Base-by-base conservation (phyloP, 768 basidiomycete species). In the Boletus pseudopeckii region DNA sequence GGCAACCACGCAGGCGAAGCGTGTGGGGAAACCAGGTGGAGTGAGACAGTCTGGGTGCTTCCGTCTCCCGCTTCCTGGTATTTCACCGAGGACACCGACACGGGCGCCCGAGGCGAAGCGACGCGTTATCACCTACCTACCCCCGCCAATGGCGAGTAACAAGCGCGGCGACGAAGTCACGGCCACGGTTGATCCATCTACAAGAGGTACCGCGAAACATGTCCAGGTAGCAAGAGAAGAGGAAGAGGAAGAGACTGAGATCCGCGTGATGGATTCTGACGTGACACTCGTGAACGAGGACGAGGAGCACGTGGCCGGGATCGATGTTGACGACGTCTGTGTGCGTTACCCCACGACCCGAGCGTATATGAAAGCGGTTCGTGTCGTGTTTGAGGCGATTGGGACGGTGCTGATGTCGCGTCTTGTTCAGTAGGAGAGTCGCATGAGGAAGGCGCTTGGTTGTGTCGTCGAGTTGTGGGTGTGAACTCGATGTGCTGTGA, bases 71-170 rank as follows among this genome's bases (percentile, higher is more conserved):
- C 37, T 58, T 2, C 45, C 38, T 9, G 48, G 60, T 7, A 33
- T 41, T 37, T 32, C n/a, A 5, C 28, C 11, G 39, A 6, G 2
- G 37, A 42, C 24, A n/a, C 6, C 51, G 37, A 7, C 39, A 11
- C 48, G 17, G 7, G n/a, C 20, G 0, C 36, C 42, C 8, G 45
- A 49, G 9, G 50, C n/a, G 20, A 59, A 46, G 24, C 53, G 30
- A 18, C 68, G 68, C 4, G 60, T 71, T 8, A 63, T 71, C 41
- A 69, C 63, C 2, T 69, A 69, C 48, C 49, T 71, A 1, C 68
- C 68, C 1, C 68, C 68, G 5, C 67, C 65, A 7, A 64, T 43
- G 56, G 24, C 39, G 22, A 45, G 8, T 28, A 43, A 30, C 22
- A 44, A 53, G 2, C 39, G 10, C 11, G 52, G 22, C 37, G 17